A percentile compares a stretch with the other conserved stretches of the same genome.
These are phyloP conservation scores for Calocybe gambosa DNA, from an alignment of 1,284 basidiomycete species.

Conservation along the genomic window DNA sequence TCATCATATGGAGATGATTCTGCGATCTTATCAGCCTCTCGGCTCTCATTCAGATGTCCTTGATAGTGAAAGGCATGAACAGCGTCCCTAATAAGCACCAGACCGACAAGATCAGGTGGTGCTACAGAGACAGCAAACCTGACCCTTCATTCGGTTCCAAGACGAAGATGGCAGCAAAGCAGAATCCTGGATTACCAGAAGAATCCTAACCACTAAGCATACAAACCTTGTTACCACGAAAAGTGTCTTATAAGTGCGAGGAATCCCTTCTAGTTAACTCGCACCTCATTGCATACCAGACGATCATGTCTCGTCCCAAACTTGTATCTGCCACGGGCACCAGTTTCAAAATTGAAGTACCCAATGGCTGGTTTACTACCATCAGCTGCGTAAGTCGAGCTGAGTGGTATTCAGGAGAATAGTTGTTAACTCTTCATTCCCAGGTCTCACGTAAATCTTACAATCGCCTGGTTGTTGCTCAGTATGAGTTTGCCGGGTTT, in stretches of 20 bases:
- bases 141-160: background rate
- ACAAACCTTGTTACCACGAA: background rate
- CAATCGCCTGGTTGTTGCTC: constrained; percentile 7
- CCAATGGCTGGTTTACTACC: constrained; percentile 11
- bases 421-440: background rate
- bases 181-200: constrained; percentile 2
- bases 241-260: constrained; percentile 5
- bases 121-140: background rate
- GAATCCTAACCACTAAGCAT: background rate
- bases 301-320: constrained; percentile 11
- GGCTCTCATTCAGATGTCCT: too few relatives aligned
- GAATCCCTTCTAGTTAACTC: background rate
- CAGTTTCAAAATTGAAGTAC: constrained; percentile 9
- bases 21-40: background rate
- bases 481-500: constrained; percentile 4
- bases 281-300: background rate
- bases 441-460: constrained; percentile 12
- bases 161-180: background rate
- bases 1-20: too few relatives aligned
- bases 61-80: too few relatives aligned
- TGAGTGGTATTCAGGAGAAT: background rate
- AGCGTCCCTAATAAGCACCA: background rate
- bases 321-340: constrained; percentile 5
- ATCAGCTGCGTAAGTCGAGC: constrained; percentile 5
- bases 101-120: background rate